A percentile compares a stretch with the other conserved stretches of the same genome.
Evolutionary conservation across 2,329 filamentous ascomycete genomes (phyloP).

Genomic region (Fusarium solani-melongenae): DNA sequence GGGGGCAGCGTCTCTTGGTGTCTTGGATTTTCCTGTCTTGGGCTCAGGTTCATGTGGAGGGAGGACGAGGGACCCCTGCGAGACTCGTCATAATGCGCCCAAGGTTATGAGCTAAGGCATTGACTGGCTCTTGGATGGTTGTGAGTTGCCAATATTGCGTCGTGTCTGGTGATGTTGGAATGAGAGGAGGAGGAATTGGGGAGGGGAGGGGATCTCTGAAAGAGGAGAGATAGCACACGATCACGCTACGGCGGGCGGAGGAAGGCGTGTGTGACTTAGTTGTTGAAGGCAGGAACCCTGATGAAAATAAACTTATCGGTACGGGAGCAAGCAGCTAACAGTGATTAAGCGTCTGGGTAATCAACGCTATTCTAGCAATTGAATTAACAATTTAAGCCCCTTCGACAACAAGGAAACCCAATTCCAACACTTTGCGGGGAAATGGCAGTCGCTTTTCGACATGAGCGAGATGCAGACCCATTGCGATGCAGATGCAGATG

Average conservation of each 20-base stretch:
- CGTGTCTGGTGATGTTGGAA: constrained; percentile 6
- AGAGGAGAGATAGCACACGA: constrained; percentile 13
- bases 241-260: constrained; percentile 25
- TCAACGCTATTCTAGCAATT: background rate
- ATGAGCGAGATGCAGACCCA: background rate
- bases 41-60: constrained; percentile 4
- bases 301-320: background rate
- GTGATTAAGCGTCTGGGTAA: background rate
- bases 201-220: constrained; percentile 1
- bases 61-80: background rate
- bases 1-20: constrained; percentile 15
- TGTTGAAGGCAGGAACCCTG: background rate
- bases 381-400: background rate
- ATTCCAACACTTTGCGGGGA: background rate
- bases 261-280: background rate
- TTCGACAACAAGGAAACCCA: background rate
- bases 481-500: constrained; percentile 1
- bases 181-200: background rate
- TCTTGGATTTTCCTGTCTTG: constrained; percentile 8
- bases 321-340: background rate
- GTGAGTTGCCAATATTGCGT: background rate
- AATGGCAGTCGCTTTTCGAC: background rate
- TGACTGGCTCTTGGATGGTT: background rate
- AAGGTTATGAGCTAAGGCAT: background rate
- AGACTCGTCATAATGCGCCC: constrained; percentile 9